These are phyloP conservation scores for Xylaria palmicola DNA, from an alignment of 495 filamentous ascomycete genomes.

Conservation along the genomic window DNA sequence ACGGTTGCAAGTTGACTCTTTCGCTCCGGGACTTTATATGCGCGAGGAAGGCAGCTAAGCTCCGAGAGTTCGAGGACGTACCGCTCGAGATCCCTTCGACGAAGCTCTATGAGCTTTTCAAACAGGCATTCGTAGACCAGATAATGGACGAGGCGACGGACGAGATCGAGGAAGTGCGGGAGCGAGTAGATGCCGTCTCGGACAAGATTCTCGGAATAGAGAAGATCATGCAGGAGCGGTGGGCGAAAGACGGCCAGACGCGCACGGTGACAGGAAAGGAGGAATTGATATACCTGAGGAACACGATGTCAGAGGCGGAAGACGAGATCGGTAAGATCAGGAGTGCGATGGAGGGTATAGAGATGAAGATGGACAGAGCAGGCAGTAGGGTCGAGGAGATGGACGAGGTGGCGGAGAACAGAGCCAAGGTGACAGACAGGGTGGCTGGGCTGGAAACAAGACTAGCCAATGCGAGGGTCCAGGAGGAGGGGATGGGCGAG, in stretches of 20 bases:
- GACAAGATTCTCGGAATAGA: not conserved
- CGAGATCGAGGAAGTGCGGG: not conserved
- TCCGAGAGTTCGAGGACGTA: not conserved
- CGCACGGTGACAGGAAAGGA: not conserved
- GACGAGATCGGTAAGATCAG: not conserved
- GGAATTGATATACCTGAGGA: not conserved
- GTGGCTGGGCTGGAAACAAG: not conserved
- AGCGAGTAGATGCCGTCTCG: not conserved
- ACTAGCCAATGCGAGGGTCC: not conserved
- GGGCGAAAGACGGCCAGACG: not conserved
- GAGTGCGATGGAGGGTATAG: not conserved
- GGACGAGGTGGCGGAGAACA: not conserved
- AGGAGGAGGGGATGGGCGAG: not conserved
- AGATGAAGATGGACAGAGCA: not conserved
- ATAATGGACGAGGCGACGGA: not conserved
- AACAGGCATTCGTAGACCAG: not conserved
- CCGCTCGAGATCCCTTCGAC: not conserved
- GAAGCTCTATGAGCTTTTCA: not conserved
- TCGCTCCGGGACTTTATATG: not conserved
- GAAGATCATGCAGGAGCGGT: not conserved
- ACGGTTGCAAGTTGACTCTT: not conserved
- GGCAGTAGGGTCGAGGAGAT: not conserved
- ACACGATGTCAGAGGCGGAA: not conserved
- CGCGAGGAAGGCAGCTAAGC: not conserved
- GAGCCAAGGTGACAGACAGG: not conserved